Percentiles rank a stretch among this genome's conserved stretches.
phyloP scores from a whole-genome alignment of 208 protist species.

The Leptomonas pyrrhocoris region DNA sequence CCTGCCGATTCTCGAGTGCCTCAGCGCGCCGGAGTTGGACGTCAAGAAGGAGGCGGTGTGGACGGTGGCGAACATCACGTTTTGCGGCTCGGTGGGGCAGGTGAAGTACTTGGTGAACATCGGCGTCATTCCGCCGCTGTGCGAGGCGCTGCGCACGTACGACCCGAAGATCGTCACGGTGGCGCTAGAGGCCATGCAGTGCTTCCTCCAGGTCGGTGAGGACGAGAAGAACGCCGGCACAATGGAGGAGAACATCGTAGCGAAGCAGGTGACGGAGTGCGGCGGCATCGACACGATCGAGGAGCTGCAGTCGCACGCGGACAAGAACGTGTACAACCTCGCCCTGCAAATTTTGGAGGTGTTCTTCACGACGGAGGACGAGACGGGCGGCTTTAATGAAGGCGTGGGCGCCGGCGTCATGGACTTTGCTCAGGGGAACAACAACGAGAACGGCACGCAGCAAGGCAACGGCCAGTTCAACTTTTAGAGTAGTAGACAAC shows the following conservation, averaged over 20 bases:
- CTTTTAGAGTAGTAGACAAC: constrained; percentile 22
- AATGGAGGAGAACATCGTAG: constrained; percentile 65
- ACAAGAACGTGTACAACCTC: constrained; percentile 95
- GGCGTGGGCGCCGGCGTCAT: constrained; percentile 15
- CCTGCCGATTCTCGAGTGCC: constrained; percentile 89
- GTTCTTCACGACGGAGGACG: constrained; percentile 88
- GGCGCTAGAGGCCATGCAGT: constrained; percentile 96
- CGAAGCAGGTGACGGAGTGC: constrained; percentile 89
- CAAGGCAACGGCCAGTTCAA: constrained; percentile 34
- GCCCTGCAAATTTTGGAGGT: constrained; percentile 91
- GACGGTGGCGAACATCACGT: constrained; percentile 96
- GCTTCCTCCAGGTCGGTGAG: constrained; percentile 91
- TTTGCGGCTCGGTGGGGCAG: constrained; percentile 92
- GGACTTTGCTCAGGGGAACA: constrained; percentile 26
- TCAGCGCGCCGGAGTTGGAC: constrained; percentile 90
- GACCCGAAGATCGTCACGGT: constrained; percentile 95
- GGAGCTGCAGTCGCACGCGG: constrained; percentile 92
- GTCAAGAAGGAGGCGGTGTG: constrained; percentile 98
- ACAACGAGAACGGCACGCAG: constrained; percentile 17
- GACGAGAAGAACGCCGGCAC: constrained; percentile 47
- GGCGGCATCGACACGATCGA: constrained; percentile 96
- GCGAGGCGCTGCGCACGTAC: constrained; percentile 88
- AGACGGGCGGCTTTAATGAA: constrained; percentile 21
- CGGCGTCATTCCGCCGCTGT: constrained; percentile 91
- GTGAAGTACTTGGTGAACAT: constrained; percentile 91